phyloP scores from a whole-genome alignment of 2,329 filamentous ascomycete genomes.

The Cyanodermella asteris region DNA sequence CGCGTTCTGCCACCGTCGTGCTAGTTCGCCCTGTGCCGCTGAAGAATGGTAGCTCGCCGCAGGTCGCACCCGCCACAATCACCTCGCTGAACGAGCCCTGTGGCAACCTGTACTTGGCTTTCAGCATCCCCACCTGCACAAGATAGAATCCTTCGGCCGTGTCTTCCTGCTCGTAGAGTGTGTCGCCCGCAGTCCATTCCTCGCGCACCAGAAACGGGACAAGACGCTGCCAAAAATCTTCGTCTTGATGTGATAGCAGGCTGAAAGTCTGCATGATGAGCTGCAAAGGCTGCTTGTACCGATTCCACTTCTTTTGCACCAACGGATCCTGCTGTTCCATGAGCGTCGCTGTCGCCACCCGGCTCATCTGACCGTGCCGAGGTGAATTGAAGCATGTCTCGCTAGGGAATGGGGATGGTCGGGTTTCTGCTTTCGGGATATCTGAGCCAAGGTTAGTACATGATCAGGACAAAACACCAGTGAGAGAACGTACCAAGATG shows the following conservation, averaged over 20 bases:
- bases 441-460: conserved; percentile 8
- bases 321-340: conserved; percentile 37
- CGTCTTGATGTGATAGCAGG: conserved; percentile 61
- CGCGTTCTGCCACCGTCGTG: conserved; percentile 61
- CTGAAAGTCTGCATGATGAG: conserved; percentile 93
- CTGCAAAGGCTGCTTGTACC: conserved; percentile 73
- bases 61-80: conserved; percentile 85
- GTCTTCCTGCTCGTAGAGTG: conserved; percentile 62
- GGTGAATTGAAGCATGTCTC: conserved; percentile 52
- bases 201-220: conserved; percentile 52
- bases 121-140: conserved; percentile 68
- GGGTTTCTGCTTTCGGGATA: conserved; percentile 11
- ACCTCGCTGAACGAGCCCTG: conserved; percentile 78
- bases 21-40: conserved; percentile 72
- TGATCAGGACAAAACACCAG: background rate
- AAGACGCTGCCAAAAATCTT: conserved; percentile 85
- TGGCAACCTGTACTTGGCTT: conserved; percentile 75
- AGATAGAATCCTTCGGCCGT: conserved; percentile 69
- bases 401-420: conserved; percentile 10
- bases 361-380: conserved; percentile 51
- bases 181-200: conserved; percentile 44
- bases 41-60: conserved; percentile 91
- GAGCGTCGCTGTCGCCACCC: conserved; percentile 57
- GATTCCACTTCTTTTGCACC: conserved; percentile 49
- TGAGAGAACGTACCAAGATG: conserved; percentile 10